These are phyloP conservation scores for Furculomyces boomerangus DNA, from an alignment of 371 early-diverging fungal species.

Conservation along the genomic window DNA sequence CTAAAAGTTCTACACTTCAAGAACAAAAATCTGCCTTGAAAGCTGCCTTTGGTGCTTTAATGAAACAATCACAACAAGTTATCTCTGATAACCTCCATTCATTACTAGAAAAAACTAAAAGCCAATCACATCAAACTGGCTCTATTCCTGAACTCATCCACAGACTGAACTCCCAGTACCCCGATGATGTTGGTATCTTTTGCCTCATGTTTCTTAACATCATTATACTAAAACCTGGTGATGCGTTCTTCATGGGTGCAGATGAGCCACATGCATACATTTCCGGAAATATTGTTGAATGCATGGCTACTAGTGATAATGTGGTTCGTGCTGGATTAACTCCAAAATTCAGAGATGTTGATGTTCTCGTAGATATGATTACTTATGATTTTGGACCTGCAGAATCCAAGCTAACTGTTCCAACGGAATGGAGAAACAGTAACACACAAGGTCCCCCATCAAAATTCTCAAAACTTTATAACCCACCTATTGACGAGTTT, in stretches of 20 bases:
- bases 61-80: slow-evolving; percentile 32
- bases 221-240: slow-evolving; percentile 56
- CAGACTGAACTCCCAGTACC: slow-evolving; percentile 65
- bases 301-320: slow-evolving; percentile 96
- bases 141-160: slow-evolving; percentile 39
- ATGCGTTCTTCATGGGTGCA: slow-evolving; percentile 87
- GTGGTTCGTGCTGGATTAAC: slow-evolving; percentile 94
- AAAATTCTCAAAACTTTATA: slow-evolving; percentile 48
- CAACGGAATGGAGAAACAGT: slow-evolving; percentile 17
- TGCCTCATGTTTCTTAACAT: slow-evolving; percentile 78
- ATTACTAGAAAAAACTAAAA: slow-evolving; percentile 28
- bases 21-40: slow-evolving; percentile 38
- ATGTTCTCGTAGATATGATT: slow-evolving; percentile 76
- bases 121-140: neutral
- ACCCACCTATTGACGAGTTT: slow-evolving; percentile 94
- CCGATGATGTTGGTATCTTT: slow-evolving; percentile 81
- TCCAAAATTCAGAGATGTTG: slow-evolving; percentile 95
- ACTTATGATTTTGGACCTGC: slow-evolving; percentile 74
- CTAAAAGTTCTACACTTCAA: slow-evolving; percentile 8
- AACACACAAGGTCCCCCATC: neutral
- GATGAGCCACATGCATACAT: slow-evolving; percentile 96
- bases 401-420: slow-evolving; percentile 51
- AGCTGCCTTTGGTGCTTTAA: slow-evolving; percentile 44
- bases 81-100: slow-evolving; percentile 30
- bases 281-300: slow-evolving; percentile 72